A percentile compares a stretch with the other conserved stretches of the same genome.
phyloP scores from a whole-genome alignment of 2,329 filamentous ascomycete genomes.

The Pestalotiopsis sp. region DNA sequence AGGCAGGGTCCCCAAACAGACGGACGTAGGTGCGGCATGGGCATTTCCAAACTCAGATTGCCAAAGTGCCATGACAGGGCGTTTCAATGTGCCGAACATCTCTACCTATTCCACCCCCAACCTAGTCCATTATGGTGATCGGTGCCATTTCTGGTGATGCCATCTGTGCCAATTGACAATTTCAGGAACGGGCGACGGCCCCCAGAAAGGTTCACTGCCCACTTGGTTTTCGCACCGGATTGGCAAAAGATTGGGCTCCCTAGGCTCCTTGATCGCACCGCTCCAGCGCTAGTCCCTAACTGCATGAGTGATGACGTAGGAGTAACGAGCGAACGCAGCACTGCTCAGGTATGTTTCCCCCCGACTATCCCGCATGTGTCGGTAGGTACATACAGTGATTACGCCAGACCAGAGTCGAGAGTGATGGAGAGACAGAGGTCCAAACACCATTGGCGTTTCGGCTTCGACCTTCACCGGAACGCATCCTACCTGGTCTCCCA shows the following conservation, averaged over 20 bases:
- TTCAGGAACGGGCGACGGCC: conserved; percentile 5
- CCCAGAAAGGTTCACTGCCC: conserved; percentile 11
- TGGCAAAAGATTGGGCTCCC: conserved; percentile 1
- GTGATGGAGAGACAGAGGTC: not conserved
- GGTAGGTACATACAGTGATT: not conserved
- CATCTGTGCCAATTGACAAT: not conserved
- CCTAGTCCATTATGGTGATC: not conserved
- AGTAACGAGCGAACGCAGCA: no score
- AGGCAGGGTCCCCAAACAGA: not conserved
- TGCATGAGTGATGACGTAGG: conserved; percentile 12
- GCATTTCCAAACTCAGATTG: not conserved
- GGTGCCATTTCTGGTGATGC: conserved; percentile 3
- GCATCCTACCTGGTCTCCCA: not conserved
- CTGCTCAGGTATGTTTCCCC: not conserved
- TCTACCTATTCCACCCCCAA: not conserved
- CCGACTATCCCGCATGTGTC: not conserved
- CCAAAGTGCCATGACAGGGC: not conserved
- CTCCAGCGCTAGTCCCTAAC: conserved; percentile 9
- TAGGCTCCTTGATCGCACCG: not conserved
- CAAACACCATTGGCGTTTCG: conserved; percentile 8
- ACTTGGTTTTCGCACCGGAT: conserved; percentile 7
- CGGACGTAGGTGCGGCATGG: not conserved
- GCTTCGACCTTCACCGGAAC: not conserved
- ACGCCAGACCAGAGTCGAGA: not conserved
- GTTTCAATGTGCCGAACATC: not conserved